phyloP scores from a whole-genome alignment of 2,329 filamentous ascomycete genomes.

The Talaromyces pinophilus region DNA sequence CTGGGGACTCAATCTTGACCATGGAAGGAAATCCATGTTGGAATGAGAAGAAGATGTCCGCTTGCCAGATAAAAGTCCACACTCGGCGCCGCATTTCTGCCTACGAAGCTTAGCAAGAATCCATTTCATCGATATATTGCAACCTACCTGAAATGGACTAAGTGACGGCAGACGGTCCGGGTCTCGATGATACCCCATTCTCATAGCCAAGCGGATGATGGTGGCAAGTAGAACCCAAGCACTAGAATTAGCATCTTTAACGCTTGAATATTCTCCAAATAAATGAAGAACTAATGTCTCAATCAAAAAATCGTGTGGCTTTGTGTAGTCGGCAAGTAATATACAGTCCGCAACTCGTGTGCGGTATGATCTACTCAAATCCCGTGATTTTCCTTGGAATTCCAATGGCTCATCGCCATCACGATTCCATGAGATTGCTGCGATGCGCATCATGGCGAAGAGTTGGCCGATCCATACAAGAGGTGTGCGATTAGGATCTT shows the following conservation, averaged over 20 bases:
- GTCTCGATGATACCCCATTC: constrained; percentile 76
- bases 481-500: not conserved
- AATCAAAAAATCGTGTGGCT: constrained; percentile 6
- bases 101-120: not conserved
- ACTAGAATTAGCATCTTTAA: constrained; percentile 8
- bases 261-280: constrained; percentile 4
- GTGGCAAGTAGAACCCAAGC: constrained; percentile 70
- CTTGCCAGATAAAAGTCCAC: constrained; percentile 44
- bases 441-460: constrained; percentile 14
- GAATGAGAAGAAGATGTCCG: constrained; percentile 6
- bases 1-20: constrained; percentile 9
- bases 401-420: constrained; percentile 16
- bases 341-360: constrained; percentile 15
- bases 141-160: constrained; percentile 27
- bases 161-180: constrained; percentile 46
- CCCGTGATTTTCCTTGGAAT: constrained; percentile 7
- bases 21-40: constrained; percentile 15
- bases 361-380: constrained; percentile 11
- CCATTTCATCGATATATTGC: not conserved
- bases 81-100: constrained; percentile 55
- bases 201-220: constrained; percentile 72
- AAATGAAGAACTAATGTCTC: constrained; percentile 17
- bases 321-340: constrained; percentile 13
- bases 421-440: constrained; percentile 9
- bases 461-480: constrained; percentile 18